Percentiles rank a stretch among this genome's conserved stretches.
These are phyloP conservation scores for Dactylellina cionopaga DNA, from an alignment of 2,329 filamentous ascomycete species.

Conservation along the genomic window DNA sequence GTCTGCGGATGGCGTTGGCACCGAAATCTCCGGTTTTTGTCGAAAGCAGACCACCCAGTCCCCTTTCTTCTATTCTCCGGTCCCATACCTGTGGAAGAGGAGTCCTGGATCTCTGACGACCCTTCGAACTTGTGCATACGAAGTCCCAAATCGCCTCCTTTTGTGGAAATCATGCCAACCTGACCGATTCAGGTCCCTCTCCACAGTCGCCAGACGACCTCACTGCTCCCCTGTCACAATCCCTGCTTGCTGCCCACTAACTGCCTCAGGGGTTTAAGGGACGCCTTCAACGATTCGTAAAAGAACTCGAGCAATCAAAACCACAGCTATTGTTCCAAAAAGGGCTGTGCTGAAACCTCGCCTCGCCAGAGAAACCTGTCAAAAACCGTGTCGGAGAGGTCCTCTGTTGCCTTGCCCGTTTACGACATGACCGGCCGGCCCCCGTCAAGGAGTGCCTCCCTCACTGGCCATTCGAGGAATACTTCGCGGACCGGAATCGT, in stretches of 20 bases:
- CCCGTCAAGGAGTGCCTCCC: conserved; percentile 51
- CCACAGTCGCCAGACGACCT: conserved; percentile 34
- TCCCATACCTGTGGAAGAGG: neutral
- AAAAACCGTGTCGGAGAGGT: conserved; percentile 13
- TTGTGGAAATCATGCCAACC: conserved; percentile 26
- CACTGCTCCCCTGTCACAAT: conserved; percentile 14
- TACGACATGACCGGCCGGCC: conserved; percentile 47
- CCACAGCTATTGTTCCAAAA: conserved; percentile 29
- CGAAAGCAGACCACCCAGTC: conserved; percentile 18
- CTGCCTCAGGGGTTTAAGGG: conserved; percentile 37
- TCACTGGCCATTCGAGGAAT: conserved; percentile 49
- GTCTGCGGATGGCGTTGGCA: conserved; percentile 35
- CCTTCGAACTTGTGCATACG: neutral
- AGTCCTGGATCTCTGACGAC: neutral
- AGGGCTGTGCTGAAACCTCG: conserved; percentile 48
- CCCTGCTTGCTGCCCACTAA: conserved; percentile 22
- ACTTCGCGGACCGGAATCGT: conserved; percentile 49
- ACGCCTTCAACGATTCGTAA: conserved; percentile 37
- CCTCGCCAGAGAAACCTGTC: conserved; percentile 24
- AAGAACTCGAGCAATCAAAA: conserved; percentile 2
- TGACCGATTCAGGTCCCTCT: conserved; percentile 11
- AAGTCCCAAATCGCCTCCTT: neutral
- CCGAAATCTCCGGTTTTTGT: conserved; percentile 51
- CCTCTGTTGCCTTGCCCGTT: conserved; percentile 35
- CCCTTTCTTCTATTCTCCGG: conserved; percentile 14